Conservation (phyloP, 305 asterid genomes). For the Plantago lanceolata region DNA sequence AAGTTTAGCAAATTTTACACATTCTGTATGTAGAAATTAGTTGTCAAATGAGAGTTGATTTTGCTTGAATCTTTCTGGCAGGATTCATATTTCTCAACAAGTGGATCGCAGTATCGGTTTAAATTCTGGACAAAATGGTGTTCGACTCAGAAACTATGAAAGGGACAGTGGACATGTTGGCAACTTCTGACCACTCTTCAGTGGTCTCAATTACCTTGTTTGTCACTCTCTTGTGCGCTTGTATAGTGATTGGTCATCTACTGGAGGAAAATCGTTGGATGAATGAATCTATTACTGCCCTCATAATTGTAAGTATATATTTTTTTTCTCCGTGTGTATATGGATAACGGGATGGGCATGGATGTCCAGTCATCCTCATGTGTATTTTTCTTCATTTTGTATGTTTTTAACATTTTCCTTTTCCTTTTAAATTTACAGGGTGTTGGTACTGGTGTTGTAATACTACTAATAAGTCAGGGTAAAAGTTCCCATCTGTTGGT, state of each 20-base stretch:
- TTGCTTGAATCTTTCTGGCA: conserved; percentile 13
- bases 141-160: conserved; percentile 30
- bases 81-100: background rate
- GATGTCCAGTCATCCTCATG: conserved; percentile 8
- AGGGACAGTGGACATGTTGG: conserved; percentile 21
- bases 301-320: conserved; percentile 68
- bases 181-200: conserved; percentile 67
- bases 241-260: conserved; percentile 79
- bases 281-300: conserved; percentile 78
- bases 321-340: conserved; percentile 5
- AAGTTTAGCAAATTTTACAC: background rate
- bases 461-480: conserved; percentile 71
- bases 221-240: conserved; percentile 61
- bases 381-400: background rate
- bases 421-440: conserved; percentile 47
- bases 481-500: conserved; percentile 80
- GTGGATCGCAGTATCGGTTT: conserved; percentile 19
- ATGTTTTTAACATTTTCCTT: conserved; percentile 17
- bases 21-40: conserved; percentile 20
- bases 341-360: conserved; percentile 8
- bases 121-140: conserved; percentile 31
- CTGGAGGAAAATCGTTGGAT: conserved; percentile 81
- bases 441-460: conserved; percentile 70
- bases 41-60: conserved; percentile 20
- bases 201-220: conserved; percentile 66